Conservation (phyloP, 2,329 filamentous ascomycete genomes). For the Cadophora sp. region DNA sequence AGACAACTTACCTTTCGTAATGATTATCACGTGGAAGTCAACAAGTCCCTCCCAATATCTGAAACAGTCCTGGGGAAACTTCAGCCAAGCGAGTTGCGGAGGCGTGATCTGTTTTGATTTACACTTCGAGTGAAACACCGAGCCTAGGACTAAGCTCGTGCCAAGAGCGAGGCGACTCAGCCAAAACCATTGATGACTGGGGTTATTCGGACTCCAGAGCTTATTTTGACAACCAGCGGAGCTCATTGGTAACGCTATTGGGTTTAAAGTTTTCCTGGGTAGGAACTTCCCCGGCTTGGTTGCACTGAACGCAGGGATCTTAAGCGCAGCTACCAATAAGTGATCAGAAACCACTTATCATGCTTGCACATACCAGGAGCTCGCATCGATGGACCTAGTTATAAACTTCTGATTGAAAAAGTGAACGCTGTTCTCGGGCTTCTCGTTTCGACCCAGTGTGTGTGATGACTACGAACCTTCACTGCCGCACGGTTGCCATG, state of each 20-base stretch:
- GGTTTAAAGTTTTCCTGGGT: neutral
- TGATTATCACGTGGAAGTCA: too few species aligned
- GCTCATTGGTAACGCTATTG: neutral
- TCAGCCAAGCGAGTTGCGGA: conserved; percentile 9
- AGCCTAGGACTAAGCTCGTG: neutral
- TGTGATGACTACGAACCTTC: neutral
- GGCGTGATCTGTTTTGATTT: conserved; percentile 12
- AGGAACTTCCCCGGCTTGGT: neutral
- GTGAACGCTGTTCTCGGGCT: neutral
- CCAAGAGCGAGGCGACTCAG: neutral
- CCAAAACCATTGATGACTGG: neutral
- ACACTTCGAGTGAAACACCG: neutral
- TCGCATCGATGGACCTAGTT: neutral
- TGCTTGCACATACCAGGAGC: neutral
- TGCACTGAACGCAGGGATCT: neutral
- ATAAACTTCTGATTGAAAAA: neutral
- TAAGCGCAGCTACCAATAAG: neutral
- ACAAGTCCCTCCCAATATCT: neutral
- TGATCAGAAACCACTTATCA: neutral
- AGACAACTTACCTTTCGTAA: too few species aligned
- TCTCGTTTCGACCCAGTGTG: neutral
- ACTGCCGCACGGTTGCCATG: neutral
- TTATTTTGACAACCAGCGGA: conserved; percentile 7
- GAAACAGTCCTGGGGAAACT: conserved; percentile 9
- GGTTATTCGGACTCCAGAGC: neutral